Evolutionary conservation across 2,329 filamentous ascomycete species (phyloP).

Genomic region (Shiraia sp.): DNA sequence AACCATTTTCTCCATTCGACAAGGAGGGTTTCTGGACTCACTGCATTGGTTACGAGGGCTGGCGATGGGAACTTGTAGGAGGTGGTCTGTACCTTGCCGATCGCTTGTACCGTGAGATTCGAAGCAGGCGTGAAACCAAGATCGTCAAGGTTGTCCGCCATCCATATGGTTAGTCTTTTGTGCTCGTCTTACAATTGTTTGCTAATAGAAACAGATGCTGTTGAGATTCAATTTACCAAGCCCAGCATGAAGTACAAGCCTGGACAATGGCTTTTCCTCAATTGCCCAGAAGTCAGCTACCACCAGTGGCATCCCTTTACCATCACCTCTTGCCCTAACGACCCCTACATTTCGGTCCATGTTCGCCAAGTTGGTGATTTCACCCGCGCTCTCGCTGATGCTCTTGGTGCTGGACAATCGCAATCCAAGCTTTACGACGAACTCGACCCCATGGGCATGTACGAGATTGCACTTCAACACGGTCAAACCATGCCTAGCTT

Average conservation of each 20-base stretch:
- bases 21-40: constrained; percentile 83
- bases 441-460: constrained; percentile 93
- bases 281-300: constrained; percentile 83
- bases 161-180: constrained; percentile 73
- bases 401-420: constrained; percentile 85
- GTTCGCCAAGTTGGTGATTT: constrained; percentile 97
- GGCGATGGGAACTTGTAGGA: constrained; percentile 92
- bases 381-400: constrained; percentile 89
- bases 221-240: constrained; percentile 97
- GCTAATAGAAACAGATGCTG: constrained; percentile 67
- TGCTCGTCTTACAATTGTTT: neutral
- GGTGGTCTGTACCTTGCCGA: constrained; percentile 86
- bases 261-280: constrained; percentile 96
- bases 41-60: constrained; percentile 93
- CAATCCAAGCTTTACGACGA: constrained; percentile 89
- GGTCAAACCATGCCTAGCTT: constrained; percentile 89
- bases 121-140: constrained; percentile 78
- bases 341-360: constrained; percentile 92
- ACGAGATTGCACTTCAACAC: constrained; percentile 92
- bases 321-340: constrained; percentile 96
- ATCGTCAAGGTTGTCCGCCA: constrained; percentile 95
- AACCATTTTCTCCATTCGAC: constrained; percentile 81
- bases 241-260: constrained; percentile 98
- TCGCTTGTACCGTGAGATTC: constrained; percentile 87
- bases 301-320: constrained; percentile 99